Evolutionary conservation across 2,329 filamentous ascomycete species (phyloP).

Genomic region (Didymella lethalis): DNA sequence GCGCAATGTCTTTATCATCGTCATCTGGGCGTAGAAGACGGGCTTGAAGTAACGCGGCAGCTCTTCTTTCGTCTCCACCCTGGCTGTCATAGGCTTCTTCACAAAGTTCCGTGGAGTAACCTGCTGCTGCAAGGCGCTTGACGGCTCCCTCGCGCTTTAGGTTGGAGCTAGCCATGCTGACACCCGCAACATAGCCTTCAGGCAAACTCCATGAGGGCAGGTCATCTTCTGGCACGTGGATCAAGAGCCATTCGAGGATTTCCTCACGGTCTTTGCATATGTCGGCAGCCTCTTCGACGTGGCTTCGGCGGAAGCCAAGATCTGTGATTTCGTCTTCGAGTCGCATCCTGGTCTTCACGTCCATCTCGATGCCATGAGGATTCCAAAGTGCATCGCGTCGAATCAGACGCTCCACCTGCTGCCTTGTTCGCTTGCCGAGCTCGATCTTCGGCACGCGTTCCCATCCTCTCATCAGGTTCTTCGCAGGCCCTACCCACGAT

Average conservation of each 20-base stretch:
- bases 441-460: slow-evolving; percentile 87
- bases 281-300: slow-evolving; percentile 85
- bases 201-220: slow-evolving; percentile 92
- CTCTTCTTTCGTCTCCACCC: slow-evolving; percentile 74
- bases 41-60: slow-evolving; percentile 81
- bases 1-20: slow-evolving; percentile 38
- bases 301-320: slow-evolving; percentile 88
- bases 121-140: slow-evolving; percentile 80
- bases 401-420: slow-evolving; percentile 80
- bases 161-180: slow-evolving; percentile 84
- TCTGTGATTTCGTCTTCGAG: slow-evolving; percentile 76
- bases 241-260: slow-evolving; percentile 91
- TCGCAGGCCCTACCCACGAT: slow-evolving; percentile 40
- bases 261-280: slow-evolving; percentile 93
- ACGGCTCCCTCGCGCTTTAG: slow-evolving; percentile 82
- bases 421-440: slow-evolving; percentile 82
- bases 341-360: slow-evolving; percentile 61
- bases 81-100: slow-evolving; percentile 76
- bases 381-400: slow-evolving; percentile 87
- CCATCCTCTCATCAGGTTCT: slow-evolving; percentile 74
- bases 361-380: slow-evolving; percentile 74
- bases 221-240: slow-evolving; percentile 97
- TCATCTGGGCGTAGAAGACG: slow-evolving; percentile 62
- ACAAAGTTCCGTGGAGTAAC: slow-evolving; percentile 86
- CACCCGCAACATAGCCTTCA: slow-evolving; percentile 88